A percentile compares a stretch with the other conserved stretches of the same genome.
Conservation (phyloP, 345 rosid genomes). For the Melaleuca quinquenervia region DNA sequence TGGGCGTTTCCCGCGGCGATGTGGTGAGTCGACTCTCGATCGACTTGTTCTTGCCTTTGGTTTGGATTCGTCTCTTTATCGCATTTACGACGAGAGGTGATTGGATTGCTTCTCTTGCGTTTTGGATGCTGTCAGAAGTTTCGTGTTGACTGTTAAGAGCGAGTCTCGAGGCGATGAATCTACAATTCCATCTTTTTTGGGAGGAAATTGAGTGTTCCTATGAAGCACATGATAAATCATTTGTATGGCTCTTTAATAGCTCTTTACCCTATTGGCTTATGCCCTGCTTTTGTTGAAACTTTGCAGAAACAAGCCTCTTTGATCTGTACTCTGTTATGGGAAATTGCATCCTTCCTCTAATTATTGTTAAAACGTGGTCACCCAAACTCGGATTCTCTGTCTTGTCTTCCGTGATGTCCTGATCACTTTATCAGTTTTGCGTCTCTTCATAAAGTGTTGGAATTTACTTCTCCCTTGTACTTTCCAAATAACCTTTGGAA, state of each 20-base stretch:
- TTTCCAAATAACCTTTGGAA: background rate
- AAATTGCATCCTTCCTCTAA: background rate
- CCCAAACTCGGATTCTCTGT: background rate
- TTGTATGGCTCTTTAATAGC: background rate
- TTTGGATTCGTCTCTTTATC: background rate
- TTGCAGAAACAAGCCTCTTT: background rate
- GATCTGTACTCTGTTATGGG: background rate
- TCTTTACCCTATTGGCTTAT: background rate
- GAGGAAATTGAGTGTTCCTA: background rate
- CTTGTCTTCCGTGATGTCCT: background rate
- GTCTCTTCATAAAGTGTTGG: background rate
- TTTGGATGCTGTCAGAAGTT: background rate
- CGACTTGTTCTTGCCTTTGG: background rate
- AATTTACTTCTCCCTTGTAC: background rate
- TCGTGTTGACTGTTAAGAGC: background rate
- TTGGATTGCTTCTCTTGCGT: background rate
- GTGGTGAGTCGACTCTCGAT: slow-evolving; percentile 19
- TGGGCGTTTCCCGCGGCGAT: slow-evolving; percentile 34
- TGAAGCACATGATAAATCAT: background rate
- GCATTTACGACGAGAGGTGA: background rate
- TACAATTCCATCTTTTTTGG: background rate
- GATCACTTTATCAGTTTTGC: background rate
- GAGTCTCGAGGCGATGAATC: background rate
- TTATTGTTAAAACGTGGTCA: background rate
- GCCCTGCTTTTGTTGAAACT: background rate